A percentile compares a stretch with the other conserved stretches of the same genome.
Evolutionary conservation across 2,329 filamentous ascomycete species (phyloP).

Genomic region (Podosphaera fusca): DNA sequence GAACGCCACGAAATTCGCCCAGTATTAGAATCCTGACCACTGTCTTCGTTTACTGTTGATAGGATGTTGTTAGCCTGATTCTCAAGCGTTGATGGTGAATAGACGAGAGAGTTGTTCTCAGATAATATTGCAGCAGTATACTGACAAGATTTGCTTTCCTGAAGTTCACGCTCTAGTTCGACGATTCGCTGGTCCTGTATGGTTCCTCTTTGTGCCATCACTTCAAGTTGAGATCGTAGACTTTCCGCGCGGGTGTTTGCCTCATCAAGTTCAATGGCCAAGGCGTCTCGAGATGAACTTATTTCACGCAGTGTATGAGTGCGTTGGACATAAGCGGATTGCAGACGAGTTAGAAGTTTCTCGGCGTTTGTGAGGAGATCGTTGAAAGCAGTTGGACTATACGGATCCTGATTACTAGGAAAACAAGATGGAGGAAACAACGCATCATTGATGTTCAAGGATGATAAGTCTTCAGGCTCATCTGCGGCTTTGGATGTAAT

Average conservation of each 20-base stretch:
- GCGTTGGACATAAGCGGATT: constrained; percentile 32
- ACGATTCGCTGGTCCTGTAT: constrained; percentile 30
- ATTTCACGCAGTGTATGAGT: constrained; percentile 27
- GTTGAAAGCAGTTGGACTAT: constrained; percentile 27
- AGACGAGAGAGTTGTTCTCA: not conserved
- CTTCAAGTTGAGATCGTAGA: constrained; percentile 35
- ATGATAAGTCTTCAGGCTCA: no score
- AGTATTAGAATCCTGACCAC: not conserved
- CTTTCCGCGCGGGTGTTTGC: constrained; percentile 27
- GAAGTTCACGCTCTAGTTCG: constrained; percentile 26
- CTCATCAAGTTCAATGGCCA: constrained; percentile 32
- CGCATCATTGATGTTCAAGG: constrained; percentile 28
- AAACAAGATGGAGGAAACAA: constrained; percentile 24
- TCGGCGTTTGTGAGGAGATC: constrained; percentile 35
- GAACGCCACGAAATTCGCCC: no score
- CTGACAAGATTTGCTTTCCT: constrained; percentile 17
- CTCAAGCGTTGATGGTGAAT: not conserved
- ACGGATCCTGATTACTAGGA: constrained; percentile 23
- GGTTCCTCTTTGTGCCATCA: constrained; percentile 28
- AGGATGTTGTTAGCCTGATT: not conserved
- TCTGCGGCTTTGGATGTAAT: no score
- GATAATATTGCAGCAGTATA: not conserved
- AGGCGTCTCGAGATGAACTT: constrained; percentile 27
- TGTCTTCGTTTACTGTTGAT: not conserved
- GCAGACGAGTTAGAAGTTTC: constrained; percentile 30